These are phyloP conservation scores for Rhodotorula babjevae DNA, from an alignment of 768 basidiomycete genomes.

Conservation along the genomic window DNA sequence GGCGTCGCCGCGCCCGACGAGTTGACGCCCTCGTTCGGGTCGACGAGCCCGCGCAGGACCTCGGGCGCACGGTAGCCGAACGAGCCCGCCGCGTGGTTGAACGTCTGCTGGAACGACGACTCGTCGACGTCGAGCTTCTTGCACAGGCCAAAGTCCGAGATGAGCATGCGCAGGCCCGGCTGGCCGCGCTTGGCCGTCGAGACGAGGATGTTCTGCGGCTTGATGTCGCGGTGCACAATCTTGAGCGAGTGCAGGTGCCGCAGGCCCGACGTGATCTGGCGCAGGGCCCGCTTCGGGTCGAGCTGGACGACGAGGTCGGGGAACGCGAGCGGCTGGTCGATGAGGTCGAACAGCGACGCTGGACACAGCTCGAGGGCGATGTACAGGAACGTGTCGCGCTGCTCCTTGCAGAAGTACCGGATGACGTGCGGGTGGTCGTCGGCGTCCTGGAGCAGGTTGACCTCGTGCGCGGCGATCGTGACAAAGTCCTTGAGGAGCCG, in stretches of 20 bases:
- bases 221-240: conserved; percentile 96
- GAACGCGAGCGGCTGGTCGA: conserved; percentile 68
- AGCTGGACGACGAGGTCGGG: conserved; percentile 73
- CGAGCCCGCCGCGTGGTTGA: conserved; percentile 84
- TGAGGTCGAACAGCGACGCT: conserved; percentile 76
- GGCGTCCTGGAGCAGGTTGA: conserved; percentile 86
- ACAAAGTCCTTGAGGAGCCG: conserved; percentile 92
- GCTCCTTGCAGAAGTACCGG: conserved; percentile 95
- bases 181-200: conserved; percentile 54
- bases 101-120: conserved; percentile 90
- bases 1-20: conserved; percentile 27
- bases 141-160: conserved; percentile 95
- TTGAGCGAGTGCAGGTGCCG: conserved; percentile 88
- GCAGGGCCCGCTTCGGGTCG: conserved; percentile 79
- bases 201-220: conserved; percentile 94
- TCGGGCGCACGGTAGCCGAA: conserved; percentile 98
- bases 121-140: conserved; percentile 93
- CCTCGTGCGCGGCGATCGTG: conserved; percentile 87
- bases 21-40: conserved; percentile 67
- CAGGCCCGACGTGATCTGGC: conserved; percentile 79
- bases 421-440: conserved; percentile 99
- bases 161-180: conserved; percentile 70
- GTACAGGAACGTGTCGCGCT: conserved; percentile 87
- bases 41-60: conserved; percentile 87
- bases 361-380: conserved; percentile 95